Percentiles rank a stretch among this genome's conserved stretches.
Evolutionary conservation across 495 filamentous ascomycete genomes (phyloP).

Genomic region (Podospora australis): DNA sequence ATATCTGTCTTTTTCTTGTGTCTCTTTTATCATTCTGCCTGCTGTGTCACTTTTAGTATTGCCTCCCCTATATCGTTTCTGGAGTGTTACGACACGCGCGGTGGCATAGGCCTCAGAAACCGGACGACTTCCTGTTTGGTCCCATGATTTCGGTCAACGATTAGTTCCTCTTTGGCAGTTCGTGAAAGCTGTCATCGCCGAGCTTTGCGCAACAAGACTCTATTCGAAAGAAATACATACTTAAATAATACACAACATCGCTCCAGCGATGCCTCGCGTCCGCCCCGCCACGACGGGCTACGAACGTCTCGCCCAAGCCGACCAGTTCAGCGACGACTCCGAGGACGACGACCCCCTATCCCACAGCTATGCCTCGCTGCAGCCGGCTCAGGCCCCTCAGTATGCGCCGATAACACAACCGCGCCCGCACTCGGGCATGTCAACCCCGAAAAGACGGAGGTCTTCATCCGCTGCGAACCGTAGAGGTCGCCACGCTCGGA

Average conservation of each 20-base stretch:
- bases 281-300: conserved; percentile 82
- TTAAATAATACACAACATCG: not conserved
- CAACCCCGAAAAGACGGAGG: conserved; percentile 35
- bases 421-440: conserved; percentile 55
- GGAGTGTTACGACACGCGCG: too few species aligned
- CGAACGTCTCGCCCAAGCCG: conserved; percentile 84
- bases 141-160: too few species aligned
- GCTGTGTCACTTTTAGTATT: not conserved
- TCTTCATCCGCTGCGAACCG: conserved; percentile 1
- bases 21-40: not conserved
- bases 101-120: too few species aligned
- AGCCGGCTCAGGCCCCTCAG: conserved; percentile 57
- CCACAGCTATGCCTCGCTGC: conserved; percentile 47
- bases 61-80: too few species aligned
- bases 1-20: not conserved
- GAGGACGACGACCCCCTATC: conserved; percentile 53
- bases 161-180: too few species aligned
- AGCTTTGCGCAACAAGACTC: too few species aligned
- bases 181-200: too few species aligned
- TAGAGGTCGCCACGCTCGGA: conserved; percentile 53
- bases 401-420: conserved; percentile 63
- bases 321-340: conserved; percentile 75
- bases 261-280: conserved; percentile 30
- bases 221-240: not conserved
- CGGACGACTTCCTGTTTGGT: too few species aligned